Percentiles rank a stretch among this genome's conserved stretches.
Evolutionary conservation across 2,329 filamentous ascomycete genomes (phyloP).

Genomic region (Xenosphaeropsis pyriputrescens): DNA sequence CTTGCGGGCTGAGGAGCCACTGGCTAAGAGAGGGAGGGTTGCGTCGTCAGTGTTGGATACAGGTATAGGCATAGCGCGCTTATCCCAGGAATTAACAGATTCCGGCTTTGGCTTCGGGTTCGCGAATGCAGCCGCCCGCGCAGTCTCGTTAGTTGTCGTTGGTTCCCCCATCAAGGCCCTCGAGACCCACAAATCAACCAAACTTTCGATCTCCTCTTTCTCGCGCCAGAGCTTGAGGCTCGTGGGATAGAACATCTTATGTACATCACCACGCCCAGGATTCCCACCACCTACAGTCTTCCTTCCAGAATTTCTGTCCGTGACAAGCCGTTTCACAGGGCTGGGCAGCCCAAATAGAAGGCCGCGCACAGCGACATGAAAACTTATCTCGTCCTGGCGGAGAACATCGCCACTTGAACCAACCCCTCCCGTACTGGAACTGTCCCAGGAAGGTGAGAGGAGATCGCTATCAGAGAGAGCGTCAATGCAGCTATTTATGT

Average conservation of each 20-base stretch:
- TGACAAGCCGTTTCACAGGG: conserved; percentile 61
- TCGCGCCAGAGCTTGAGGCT: conserved; percentile 72
- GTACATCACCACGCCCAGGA: conserved; percentile 38
- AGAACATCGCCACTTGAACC: conserved; percentile 57
- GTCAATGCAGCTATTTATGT: conserved; percentile 74
- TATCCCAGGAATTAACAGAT: conserved; percentile 3
- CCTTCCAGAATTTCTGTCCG: conserved; percentile 7
- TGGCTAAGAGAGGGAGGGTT: conserved; percentile 31
- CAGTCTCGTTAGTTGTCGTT: conserved; percentile 23
- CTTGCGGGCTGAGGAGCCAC: conserved; percentile 46
- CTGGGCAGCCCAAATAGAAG: conserved; percentile 72
- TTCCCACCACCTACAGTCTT: conserved; percentile 4
- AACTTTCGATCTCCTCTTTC: conserved; percentile 65
- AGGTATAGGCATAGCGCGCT: background rate
- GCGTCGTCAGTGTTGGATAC: conserved; percentile 5
- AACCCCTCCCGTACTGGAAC: conserved; percentile 33
- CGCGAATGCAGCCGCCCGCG: conserved; percentile 33
- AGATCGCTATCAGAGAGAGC: conserved; percentile 79
- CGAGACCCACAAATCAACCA: conserved; percentile 56
- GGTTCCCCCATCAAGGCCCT: conserved; percentile 41
- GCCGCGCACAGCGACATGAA: conserved; percentile 79
- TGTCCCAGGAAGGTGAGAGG: conserved; percentile 57
- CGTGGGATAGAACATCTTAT: conserved; percentile 86
- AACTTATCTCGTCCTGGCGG: conserved; percentile 86
- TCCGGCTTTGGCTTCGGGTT: conserved; percentile 19